Percentiles rank a stretch among this genome's conserved stretches.
Evolutionary conservation across 805 yeast genomes (phyloP).

Genomic region (Lachancea quebecensis): DNA sequence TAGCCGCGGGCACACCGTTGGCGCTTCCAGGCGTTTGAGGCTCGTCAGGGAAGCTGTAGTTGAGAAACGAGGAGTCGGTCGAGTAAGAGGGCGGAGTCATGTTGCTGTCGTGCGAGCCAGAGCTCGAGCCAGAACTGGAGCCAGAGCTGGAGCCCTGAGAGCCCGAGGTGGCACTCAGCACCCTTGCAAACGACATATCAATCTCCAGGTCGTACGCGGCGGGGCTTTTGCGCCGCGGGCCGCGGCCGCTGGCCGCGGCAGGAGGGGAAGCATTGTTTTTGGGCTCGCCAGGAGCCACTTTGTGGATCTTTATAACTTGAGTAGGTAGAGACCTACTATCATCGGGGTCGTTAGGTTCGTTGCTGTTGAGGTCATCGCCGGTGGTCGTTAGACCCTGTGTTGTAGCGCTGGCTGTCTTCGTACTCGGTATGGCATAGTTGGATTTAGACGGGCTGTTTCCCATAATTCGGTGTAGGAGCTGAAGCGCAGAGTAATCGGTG

Average conservation of each 20-base stretch:
- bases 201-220: slow-evolving; percentile 28
- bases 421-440: slow-evolving; percentile 34
- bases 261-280: slow-evolving; percentile 3
- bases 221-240: slow-evolving; percentile 2
- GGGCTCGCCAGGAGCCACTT: slow-evolving; percentile 17
- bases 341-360: slow-evolving; percentile 41
- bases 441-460: slow-evolving; percentile 59
- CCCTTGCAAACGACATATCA: slow-evolving; percentile 32
- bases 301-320: slow-evolving; percentile 19
- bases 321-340: slow-evolving; percentile 40
- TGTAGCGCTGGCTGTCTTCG: slow-evolving; percentile 22
- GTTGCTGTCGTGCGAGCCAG: slow-evolving; percentile 4
- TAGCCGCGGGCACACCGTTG: neutral
- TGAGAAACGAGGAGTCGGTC: slow-evolving; percentile 8
- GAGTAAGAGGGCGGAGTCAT: slow-evolving; percentile 8
- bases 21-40: slow-evolving; percentile 1
- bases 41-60: slow-evolving; percentile 9
- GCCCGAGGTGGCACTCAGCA: slow-evolving; percentile 3
- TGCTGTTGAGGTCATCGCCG: slow-evolving; percentile 27
- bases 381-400: slow-evolving; percentile 27
- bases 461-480: slow-evolving; percentile 31
- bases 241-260: neutral
- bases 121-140: slow-evolving; percentile 11
- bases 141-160: slow-evolving; percentile 4
- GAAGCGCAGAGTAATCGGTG: neutral